Evolutionary conservation across 768 basidiomycete genomes (phyloP), one percentile per base, ranked within the genome.

Genomic region (Termitomyces bulborhizus): DNA sequence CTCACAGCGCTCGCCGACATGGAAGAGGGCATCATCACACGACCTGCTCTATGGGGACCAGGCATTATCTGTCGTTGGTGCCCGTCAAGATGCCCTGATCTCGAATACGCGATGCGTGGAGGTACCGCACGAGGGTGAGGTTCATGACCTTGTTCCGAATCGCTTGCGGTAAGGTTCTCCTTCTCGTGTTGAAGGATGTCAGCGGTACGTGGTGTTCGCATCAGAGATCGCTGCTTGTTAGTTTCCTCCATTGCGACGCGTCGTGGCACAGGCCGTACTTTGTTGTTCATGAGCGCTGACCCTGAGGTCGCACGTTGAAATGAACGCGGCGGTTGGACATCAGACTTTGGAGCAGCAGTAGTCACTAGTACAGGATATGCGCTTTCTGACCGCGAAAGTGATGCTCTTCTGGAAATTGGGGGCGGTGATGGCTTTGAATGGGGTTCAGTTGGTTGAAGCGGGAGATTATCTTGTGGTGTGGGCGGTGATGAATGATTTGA

Each of bases 241-340:
- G 40, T 56, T 26, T 79, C 78, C 46, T 81, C 79, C 53, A 68
- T 62, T 4, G 75, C 69, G 15, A 77, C 68, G 34, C 80, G 72
- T 43, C 77, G 74, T 11, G 74, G 69, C 29, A 66, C 58, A 5
- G 65, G 59, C 32, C 73, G 70, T 42, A 69, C 65, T 63, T 73
- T 73, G 51, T 70, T 62, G 48, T 64, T 65, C 29, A 72, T 47
- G 34, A 69, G 62, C n/a, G 76, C 71, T 9, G 87, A 82, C 29
- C 81, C 84, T 9, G 88, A 91, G 2, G 79, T 75, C 39, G 82
- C 78, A 58, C 89, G 85, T 58, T 83, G 79, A 62, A 90, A 84
- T 6, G 81, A 80, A 48, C 88, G 78, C 9, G 71, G 63, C 6
- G 67, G 60, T 51, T 68, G 68, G n/a, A 62, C 70, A 51, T 67